Evolutionary conservation across 768 basidiomycete genomes (phyloP).

Genomic region (Lentinula boryana): DNA sequence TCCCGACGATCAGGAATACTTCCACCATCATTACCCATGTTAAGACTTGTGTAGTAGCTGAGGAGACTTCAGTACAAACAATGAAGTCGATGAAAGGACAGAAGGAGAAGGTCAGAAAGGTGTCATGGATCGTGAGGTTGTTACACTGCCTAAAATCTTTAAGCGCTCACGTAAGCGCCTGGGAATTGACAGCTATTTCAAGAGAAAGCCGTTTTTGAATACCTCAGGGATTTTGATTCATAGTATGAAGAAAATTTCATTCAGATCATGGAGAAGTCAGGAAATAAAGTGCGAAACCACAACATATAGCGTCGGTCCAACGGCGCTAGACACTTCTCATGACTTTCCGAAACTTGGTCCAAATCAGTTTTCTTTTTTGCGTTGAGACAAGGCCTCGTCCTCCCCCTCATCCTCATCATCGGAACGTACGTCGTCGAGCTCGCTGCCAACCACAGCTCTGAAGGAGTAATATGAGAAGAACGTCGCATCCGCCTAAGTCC

Average conservation of each 20-base stretch:
- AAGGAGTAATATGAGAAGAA: background rate
- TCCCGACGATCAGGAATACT: constrained; percentile 83
- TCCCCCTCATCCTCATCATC: constrained; percentile 53
- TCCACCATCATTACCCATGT: constrained; percentile 87
- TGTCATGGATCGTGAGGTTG: no score
- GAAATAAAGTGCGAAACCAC: no score
- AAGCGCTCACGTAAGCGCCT: no score
- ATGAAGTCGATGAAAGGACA: background rate
- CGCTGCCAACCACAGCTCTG: constrained; percentile 35
- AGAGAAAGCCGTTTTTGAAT: no score
- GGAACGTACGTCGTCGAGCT: constrained; percentile 57
- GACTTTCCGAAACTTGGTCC: no score
- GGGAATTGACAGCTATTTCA: no score
- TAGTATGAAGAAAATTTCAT: no score
- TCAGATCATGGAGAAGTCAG: no score
- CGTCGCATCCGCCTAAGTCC: background rate
- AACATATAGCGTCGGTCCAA: no score
- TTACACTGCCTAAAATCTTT: no score
- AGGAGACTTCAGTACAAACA: background rate
- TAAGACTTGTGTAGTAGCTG: background rate
- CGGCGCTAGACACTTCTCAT: no score
- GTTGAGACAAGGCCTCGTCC: constrained; percentile 21
- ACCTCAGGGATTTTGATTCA: no score
- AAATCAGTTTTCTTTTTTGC: background rate
- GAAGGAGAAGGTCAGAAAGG: background rate